Evolutionary conservation across 2,329 filamentous ascomycete species (phyloP).

Genomic region (Diaporthe sp.): DNA sequence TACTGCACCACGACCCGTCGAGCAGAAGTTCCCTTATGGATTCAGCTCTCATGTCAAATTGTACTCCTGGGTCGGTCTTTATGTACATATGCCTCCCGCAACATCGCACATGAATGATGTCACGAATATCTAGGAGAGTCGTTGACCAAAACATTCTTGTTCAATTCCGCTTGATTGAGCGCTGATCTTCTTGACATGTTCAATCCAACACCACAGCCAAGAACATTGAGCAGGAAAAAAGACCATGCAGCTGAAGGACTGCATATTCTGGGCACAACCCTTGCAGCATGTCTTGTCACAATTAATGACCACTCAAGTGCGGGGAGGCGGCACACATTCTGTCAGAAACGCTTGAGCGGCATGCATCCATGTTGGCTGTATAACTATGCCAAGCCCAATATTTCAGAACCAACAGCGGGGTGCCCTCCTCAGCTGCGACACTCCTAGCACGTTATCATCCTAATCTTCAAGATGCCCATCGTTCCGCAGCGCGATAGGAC

Average conservation of each 20-base stretch:
- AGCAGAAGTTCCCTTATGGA: background rate
- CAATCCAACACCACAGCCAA: background rate
- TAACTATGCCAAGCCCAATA: background rate
- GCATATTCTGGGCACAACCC: background rate
- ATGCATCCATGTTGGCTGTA: background rate
- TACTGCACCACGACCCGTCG: background rate
- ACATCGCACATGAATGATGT: background rate
- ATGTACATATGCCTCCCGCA: background rate
- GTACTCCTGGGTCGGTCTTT: background rate
- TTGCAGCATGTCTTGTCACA: background rate
- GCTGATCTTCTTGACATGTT: background rate
- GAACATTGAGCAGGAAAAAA: background rate
- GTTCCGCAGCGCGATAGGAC: background rate
- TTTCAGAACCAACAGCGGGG: background rate
- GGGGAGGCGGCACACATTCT: background rate
- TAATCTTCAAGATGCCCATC: background rate
- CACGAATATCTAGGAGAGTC: accelerated
- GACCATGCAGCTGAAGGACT: background rate
- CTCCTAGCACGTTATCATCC: background rate
- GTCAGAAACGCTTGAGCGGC: background rate
- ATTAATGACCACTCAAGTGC: background rate
- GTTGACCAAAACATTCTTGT: background rate
- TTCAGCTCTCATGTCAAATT: background rate
- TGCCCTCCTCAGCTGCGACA: background rate
- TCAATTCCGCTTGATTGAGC: background rate